Conservation (phyloP, 805 yeast species). For the Pichia nakasei region DNA sequence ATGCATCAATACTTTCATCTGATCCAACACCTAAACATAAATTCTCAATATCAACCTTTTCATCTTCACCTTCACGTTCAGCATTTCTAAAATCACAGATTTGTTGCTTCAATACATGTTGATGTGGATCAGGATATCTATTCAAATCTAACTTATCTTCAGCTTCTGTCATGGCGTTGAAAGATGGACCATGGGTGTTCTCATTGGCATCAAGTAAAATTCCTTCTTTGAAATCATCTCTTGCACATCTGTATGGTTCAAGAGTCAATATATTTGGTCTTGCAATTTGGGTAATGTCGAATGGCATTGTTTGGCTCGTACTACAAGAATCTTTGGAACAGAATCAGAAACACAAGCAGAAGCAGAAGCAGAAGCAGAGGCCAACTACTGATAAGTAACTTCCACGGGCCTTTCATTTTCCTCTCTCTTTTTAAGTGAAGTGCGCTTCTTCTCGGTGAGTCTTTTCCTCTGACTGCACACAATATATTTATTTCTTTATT, state of each 20-base stretch:
- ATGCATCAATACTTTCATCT: slow-evolving; percentile 87
- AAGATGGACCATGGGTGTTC: slow-evolving; percentile 85
- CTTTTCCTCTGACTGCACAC: too few species aligned
- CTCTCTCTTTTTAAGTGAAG: too few species aligned
- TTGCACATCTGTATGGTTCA: slow-evolving; percentile 92
- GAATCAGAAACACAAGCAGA: too few species aligned
- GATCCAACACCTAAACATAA: slow-evolving; percentile 94
- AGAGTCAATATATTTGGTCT: slow-evolving; percentile 78
- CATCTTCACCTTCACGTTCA: slow-evolving; percentile 20
- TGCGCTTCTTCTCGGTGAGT: too few species aligned
- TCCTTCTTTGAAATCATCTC: slow-evolving; percentile 91
- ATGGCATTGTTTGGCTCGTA: slow-evolving; percentile 29
- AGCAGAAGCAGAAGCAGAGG: too few species aligned
- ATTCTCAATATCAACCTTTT: slow-evolving; percentile 47
- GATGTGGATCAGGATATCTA: slow-evolving; percentile 97
- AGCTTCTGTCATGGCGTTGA: slow-evolving; percentile 32
- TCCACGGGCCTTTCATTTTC: too few species aligned
- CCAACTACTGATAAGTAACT: too few species aligned
- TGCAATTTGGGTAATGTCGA: slow-evolving; percentile 49
- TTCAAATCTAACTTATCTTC: slow-evolving; percentile 56
- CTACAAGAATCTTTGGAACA: too few species aligned
- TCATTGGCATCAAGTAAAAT: slow-evolving; percentile 91
- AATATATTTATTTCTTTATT: too few species aligned
- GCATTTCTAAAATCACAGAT: slow-evolving; percentile 64
- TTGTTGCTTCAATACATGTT: slow-evolving; percentile 60